Evolutionary conservation across 768 basidiomycete genomes (phyloP), one percentile per base, ranked within the genome.

Genomic region (Leucogyrophana mollusca): DNA sequence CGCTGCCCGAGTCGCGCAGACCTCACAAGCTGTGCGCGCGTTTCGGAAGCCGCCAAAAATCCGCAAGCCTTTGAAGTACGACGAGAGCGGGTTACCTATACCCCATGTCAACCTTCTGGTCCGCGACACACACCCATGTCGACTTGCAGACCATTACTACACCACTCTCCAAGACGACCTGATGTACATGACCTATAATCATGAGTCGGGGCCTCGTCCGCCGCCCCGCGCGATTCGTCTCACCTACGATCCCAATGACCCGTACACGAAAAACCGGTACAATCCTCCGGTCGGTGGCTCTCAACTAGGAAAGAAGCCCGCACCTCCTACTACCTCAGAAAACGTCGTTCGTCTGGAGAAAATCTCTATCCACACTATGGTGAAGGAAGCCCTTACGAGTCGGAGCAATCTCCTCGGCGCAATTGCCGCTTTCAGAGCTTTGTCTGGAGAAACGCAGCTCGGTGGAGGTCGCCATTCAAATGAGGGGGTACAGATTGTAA

Each of bases 181-280:
- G 56, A 82, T 98, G 79, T 99, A 99, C 77, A 85, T 97, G 78
- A 87, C 87, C 43, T 96, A 97, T 73, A 72, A 78, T 40, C 95
- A 97, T 67, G 76, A 83, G 56, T 67, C 73, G 34, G 72, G 65
- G n/a, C 67, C 76, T 4, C 77, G 74, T 37, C 76, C 78, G 10
- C 68, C 75, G 9, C 73, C 74, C 8, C 78, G 82, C 49, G 66
- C 74, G 42, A 82, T 83, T 49, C 81, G 83, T 41, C 79, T 83
- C 51, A 79, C 71, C 14, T 89, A 80, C 70, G 85, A 93, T 72
- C 84, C 86, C 4, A 57, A 75, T 24, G 79, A 93, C 61, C 92
- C 94, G 0, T 96, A 94, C 73, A 75, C 85, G 27, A 83, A 85
- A 68, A 79, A 87, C 67, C 78, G 94, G 17, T 64, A 78, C 57